These are phyloP conservation scores for Zizania palustris DNA, from an alignment of 202 grass and related monocot genomes.

Conservation along the genomic window DNA sequence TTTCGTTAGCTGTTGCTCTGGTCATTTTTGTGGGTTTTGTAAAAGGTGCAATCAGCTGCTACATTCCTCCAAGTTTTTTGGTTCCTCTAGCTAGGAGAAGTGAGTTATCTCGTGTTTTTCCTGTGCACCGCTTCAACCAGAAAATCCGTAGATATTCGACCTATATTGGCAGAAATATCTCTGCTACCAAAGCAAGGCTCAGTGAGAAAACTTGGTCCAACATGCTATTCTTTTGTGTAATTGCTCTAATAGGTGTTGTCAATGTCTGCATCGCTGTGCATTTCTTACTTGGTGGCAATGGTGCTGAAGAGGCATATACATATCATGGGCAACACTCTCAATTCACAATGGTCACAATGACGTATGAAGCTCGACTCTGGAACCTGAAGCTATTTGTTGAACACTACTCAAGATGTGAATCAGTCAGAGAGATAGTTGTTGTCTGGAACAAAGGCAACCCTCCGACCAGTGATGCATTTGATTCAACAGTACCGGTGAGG, in stretches of 20 bases:
- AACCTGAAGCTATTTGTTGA: slow-evolving; percentile 92
- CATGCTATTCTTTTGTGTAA: slow-evolving; percentile 62
- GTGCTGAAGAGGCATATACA: slow-evolving; percentile 80
- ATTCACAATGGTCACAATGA: slow-evolving; percentile 97
- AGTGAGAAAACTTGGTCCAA: slow-evolving; percentile 75
- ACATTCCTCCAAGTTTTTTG: slow-evolving; percentile 54
- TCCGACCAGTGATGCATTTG: slow-evolving; percentile 62
- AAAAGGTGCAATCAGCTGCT: slow-evolving; percentile 61
- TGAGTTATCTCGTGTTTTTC: slow-evolving; percentile 50
- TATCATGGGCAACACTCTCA: slow-evolving; percentile 79
- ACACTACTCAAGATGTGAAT: slow-evolving; percentile 96
- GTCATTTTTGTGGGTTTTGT: slow-evolving; percentile 67
- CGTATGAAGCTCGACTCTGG: slow-evolving; percentile 93
- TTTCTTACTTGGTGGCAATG: slow-evolving; percentile 78
- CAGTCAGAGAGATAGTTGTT: slow-evolving; percentile 89
- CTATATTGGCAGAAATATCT: slow-evolving; percentile 59
- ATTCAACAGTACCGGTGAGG: slow-evolving; percentile 84
- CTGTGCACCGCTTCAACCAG: slow-evolving; percentile 65
- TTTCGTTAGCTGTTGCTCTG: slow-evolving; percentile 50
- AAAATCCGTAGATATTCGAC: slow-evolving; percentile 67
- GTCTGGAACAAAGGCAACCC: slow-evolving; percentile 97
- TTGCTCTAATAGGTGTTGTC: slow-evolving; percentile 51
- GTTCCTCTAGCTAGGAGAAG: slow-evolving; percentile 54
- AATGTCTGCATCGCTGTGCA: slow-evolving; percentile 81
- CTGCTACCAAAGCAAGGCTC: slow-evolving; percentile 62